A percentile compares a stretch with the other conserved stretches of the same genome.
phyloP scores from a whole-genome alignment of 208 protist species.

The Wallacemonas rigidus region DNA sequence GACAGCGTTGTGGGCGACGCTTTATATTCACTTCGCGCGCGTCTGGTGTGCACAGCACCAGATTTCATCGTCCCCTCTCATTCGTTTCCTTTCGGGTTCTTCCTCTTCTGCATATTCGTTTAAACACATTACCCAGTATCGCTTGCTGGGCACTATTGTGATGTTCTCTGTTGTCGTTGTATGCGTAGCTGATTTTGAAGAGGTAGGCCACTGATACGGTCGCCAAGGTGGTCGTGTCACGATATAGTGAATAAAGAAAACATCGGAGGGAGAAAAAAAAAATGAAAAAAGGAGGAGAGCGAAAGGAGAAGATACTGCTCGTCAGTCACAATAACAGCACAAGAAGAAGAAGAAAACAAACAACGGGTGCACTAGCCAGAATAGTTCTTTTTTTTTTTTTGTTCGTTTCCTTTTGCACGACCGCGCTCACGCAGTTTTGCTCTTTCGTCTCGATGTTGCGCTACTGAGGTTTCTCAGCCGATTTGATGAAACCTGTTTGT shows the following conservation, averaged over 20 bases:
- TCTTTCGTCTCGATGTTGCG: neutral
- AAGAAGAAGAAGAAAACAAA: neutral
- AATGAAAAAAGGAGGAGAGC: constrained; percentile 7
- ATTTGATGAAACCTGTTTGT: neutral
- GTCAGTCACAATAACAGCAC: neutral
- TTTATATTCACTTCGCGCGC: too few relatives aligned
- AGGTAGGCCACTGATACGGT: neutral
- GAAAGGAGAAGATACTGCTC: constrained; percentile 17
- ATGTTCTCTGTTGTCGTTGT: neutral
- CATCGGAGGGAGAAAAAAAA: neutral
- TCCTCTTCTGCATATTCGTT: neutral
- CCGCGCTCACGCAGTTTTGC: neutral
- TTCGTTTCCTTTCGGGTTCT: neutral
- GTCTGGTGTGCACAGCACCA: too few relatives aligned
- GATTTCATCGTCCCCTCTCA: too few relatives aligned
- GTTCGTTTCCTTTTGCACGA: neutral
- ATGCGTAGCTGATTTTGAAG: constrained; percentile 1
- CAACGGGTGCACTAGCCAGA: neutral
- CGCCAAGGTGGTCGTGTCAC: neutral
- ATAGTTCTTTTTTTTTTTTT: neutral
- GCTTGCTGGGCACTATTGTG: too few relatives aligned
- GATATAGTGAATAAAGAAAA: constrained; percentile 16
- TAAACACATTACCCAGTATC: too few relatives aligned
- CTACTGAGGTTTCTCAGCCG: neutral
- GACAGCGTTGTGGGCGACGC: too few relatives aligned